phyloP scores from a whole-genome alignment of 768 basidiomycete species.

The Collybia nuda region DNA sequence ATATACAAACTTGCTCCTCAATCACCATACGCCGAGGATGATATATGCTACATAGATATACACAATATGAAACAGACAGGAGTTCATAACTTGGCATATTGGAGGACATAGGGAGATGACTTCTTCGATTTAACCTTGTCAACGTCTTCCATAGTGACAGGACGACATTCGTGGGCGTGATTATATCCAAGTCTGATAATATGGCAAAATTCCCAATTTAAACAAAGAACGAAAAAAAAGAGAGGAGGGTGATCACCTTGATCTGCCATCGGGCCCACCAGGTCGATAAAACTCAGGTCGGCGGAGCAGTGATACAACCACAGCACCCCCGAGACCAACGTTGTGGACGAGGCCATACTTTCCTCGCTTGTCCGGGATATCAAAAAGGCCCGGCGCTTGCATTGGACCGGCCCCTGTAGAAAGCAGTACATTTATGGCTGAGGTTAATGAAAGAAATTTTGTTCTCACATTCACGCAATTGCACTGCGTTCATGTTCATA shows the following conservation, averaged over 20 bases:
- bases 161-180: slow-evolving; percentile 67
- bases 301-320: slow-evolving; percentile 72
- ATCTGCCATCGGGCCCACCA: slow-evolving; percentile 66
- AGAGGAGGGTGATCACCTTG: slow-evolving; percentile 40
- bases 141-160: slow-evolving; percentile 62
- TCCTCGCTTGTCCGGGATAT: slow-evolving; percentile 59
- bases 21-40: no score
- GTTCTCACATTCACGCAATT: slow-evolving; percentile 64
- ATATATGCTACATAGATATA: neutral
- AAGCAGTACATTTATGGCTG: neutral
- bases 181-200: slow-evolving; percentile 71
- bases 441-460: slow-evolving; percentile 4
- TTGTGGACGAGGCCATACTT: slow-evolving; percentile 85
- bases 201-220: neutral
- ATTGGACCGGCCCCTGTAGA: slow-evolving; percentile 76
- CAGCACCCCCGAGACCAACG: slow-evolving; percentile 79
- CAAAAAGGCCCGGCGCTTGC: slow-evolving; percentile 75
- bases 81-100: slow-evolving; percentile 44
- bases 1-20: no score
- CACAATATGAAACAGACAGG: neutral
- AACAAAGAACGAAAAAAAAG: neutral
- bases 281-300: slow-evolving; percentile 75
- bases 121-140: slow-evolving; percentile 76
- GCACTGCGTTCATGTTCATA: slow-evolving; percentile 45
- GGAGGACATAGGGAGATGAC: slow-evolving; percentile 48